Base-by-base conservation (phyloP, 306 rosid genomes). In the Medicago ruthenica region DNA sequence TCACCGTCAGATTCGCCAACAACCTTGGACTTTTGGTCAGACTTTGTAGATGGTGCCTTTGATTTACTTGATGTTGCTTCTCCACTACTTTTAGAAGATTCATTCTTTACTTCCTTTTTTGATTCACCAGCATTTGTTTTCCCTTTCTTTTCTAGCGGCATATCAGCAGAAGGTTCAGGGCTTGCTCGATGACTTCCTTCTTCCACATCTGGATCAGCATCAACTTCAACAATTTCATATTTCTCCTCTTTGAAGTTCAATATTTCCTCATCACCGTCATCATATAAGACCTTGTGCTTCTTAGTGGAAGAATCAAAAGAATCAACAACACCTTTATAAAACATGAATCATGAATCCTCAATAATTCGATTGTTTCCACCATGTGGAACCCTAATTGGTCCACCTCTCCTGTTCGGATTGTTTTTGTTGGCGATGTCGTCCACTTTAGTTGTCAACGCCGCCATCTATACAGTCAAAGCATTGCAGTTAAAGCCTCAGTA, bases 271-370 rank as follows among this genome's bases (percentile, higher is more conserved):
- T 89, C 97, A 53, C 97, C 97, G 68, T 90, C 98, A 58, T 73
- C 83, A 61, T 95, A 95, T 9, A 31, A 16, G 55, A 95, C 90
- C 98, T 73, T 76, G 82, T 95, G 97, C 86, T 70, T 92, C 83
- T 76, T 84, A 75, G n/a, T 78, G 24, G 55, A 76, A 63, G 86
- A 51, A 83, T 86, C 86, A 83, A 71, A 91, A 57, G 83, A 84
- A 13, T 80, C 83, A 2, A 95, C 53, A 69, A 85, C 70, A 48
- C 98, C 96, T 62, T 70, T 63, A 83, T 92, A 89, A 80, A 53
- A 95, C 97, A n/a, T n/a, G n/a, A n/a, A n/a, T n/a, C n/a, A n/a
- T n/a, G n/a, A n/a, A n/a, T n/a, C n/a, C n/a, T n/a, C n/a, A n/a
- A n/a, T n/a, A n/a, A n/a, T n/a, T n/a, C n/a, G n/a, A n/a, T n/a